Base-by-base conservation (phyloP, 768 basidiomycete genomes). In the Tephrocybe sp. region DNA sequence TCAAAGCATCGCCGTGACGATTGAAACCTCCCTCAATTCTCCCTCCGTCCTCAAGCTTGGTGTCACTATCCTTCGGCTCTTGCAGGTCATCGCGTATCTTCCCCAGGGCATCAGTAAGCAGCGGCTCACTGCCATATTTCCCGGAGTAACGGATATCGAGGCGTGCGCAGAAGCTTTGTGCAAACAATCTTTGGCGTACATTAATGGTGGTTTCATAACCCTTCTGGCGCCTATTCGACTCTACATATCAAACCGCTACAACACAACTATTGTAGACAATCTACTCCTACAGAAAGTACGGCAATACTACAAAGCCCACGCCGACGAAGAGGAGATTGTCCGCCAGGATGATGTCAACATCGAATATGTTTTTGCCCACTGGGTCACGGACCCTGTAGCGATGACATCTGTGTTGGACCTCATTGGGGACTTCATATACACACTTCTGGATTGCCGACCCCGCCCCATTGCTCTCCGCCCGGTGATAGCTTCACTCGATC, bases 161-260 rank as follows among this genome's bases (percentile, higher is more conserved):
- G n/a, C 12, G 1, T 48, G 40, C 18, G 50, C 44, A 10, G 39
- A 55, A 10, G 15, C 14, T 4, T 18, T 58, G 21, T 51, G 50
- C 46, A 49, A 32, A 36, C 53, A 48, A 8, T 58, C 53, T 3
- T 25, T 58, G 1, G 34, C 44, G 7, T 54, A 58, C 25, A 33
- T 23, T 12, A 49, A 54, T 39, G 34, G 32, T 3, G 50, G 38
- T 11, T 51, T 51, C 38, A 46, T 58, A 15, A 58, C 53, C 2
- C 24, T 55, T 17, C 50, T 58, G 18, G 57, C 57, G 14, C 57
- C 57, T 6, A 55, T 58, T 6, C 45, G 53, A 25, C 53, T 58
- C 34, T 52, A 55, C 44, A 49, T 58, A 2, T 44, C 34, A 10
- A 30, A n/a, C 7, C 24, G 24, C 9, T n/a, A 33, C 28, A 43